Evolutionary conservation across 1,284 basidiomycete species (phyloP).

Genomic region (Malassezia cuniculi): DNA sequence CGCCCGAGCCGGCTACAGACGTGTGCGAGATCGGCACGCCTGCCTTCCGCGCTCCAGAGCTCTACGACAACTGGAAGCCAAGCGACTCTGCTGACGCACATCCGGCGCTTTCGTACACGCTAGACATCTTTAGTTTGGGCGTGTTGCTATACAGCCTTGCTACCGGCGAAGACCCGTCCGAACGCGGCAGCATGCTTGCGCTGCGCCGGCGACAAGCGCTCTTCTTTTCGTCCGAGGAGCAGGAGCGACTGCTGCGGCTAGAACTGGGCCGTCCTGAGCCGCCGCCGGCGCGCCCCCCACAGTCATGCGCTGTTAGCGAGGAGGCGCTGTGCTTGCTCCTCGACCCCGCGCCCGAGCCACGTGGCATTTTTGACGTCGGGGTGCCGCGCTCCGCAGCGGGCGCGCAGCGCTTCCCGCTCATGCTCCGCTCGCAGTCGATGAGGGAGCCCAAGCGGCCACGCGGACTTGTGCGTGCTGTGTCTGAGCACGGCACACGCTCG

Average conservation of each 20-base stretch:
- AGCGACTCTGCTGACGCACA: conserved; percentile 30
- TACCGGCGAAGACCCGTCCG: conserved; percentile 32
- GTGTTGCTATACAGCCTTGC: conserved; percentile 41
- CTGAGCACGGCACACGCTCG: no score
- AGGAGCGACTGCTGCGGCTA: conserved; percentile 26
- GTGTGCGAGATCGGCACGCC: conserved; percentile 37
- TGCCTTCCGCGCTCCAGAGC: conserved; percentile 39
- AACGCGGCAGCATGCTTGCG: conserved; percentile 31
- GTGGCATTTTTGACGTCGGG: conserved; percentile 17
- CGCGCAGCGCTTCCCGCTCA: no score
- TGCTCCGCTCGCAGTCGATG: no score
- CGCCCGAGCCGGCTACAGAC: conserved; percentile 28
- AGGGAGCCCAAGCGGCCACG: no score
- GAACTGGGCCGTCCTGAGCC: conserved; percentile 17
- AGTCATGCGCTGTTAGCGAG: no score
- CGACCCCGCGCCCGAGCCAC: conserved; percentile 17
- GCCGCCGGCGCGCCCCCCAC: conserved; percentile 19
- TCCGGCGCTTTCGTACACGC: conserved; percentile 25
- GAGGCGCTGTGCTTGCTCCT: no score
- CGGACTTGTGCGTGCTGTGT: no score
- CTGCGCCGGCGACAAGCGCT: conserved; percentile 35
- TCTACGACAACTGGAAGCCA: conserved; percentile 29
- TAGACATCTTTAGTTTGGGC: conserved; percentile 38
- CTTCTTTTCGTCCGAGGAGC: conserved; percentile 40
- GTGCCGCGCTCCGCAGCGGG: no score